Base-by-base conservation (phyloP, 257 asterid species). In the Gardenia jasminoides region DNA sequence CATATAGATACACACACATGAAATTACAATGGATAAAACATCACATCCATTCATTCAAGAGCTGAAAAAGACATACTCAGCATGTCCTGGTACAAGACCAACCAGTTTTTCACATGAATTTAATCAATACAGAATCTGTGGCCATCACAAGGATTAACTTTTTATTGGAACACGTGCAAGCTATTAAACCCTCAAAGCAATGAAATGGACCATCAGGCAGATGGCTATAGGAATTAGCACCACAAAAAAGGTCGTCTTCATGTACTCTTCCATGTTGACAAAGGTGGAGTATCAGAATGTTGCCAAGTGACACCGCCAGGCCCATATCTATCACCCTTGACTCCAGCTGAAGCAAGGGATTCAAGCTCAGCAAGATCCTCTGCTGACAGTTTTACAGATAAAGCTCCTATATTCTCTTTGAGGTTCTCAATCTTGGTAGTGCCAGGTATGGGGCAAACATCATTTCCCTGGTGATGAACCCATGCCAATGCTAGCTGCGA, bases 401-500 rank as follows among this genome's bases (percentile, higher is more conserved):
- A 79, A 20, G 90, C 90, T 78, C 69, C 79, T 9, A 86, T 75
- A 41, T 86, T 86, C 70, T 87, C 74, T 39, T 83, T 84, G 5
- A 87, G 67, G 77, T 89, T 87, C 7, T 52, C 78, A 56, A 87
- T 74, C 77, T 83, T 87, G 6, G 92, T 88, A 39, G 89, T 87
- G 26, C 89, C 91, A 1, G 89, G 91, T 30, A 88, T 88, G 3
- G 91, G 91, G 30, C 91, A 81, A 62, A 87, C 88, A 41, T 85
- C 86, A 30, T 77, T 78, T 64, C 93, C 93, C 78, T 84, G 91
- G 77, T 87, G 90, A 83, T 85, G 93, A n/a, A 89, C 82, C 93
- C 93, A 89, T 9, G 91, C 91, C 76, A 89, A 83, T 0, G 91
- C 90, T 6, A 89, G 86, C 64, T 89, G 93, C 26, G 93, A 81